A percentile compares a stretch with the other conserved stretches of the same genome.
Evolutionary conservation across 2,329 filamentous ascomycete genomes (phyloP).

Genomic region (Phaeosphaeria sp.): DNA sequence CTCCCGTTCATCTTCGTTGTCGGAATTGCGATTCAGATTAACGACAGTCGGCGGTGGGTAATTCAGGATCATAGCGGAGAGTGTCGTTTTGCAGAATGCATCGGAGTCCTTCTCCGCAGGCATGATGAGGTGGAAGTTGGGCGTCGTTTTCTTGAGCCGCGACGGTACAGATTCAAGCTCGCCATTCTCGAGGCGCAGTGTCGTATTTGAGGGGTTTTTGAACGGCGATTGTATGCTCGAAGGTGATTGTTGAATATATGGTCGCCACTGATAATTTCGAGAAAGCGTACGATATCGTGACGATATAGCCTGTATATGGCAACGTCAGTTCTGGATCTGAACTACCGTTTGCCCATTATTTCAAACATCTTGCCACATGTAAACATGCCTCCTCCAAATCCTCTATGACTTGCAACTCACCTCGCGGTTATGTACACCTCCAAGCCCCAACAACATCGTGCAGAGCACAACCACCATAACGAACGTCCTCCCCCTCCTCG

Average conservation of each 20-base stretch:
- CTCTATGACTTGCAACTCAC: constrained; percentile 13
- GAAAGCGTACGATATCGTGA: constrained; percentile 34
- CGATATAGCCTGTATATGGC: constrained; percentile 26
- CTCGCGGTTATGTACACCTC: constrained; percentile 24
- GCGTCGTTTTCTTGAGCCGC: constrained; percentile 40
- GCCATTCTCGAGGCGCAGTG: constrained; percentile 43
- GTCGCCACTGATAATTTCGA: constrained; percentile 38
- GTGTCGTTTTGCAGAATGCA: constrained; percentile 63
- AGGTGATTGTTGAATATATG: constrained; percentile 30
- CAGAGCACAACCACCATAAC: constrained; percentile 27
- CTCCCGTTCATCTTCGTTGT: constrained; percentile 43
- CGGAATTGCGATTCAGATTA: constrained; percentile 48
- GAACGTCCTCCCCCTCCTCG: constrained; percentile 37
- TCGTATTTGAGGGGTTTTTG: constrained; percentile 41
- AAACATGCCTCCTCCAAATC: background rate
- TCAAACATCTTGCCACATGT: background rate
- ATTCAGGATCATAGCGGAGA: constrained; percentile 64
- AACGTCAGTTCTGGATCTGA: too few relatives aligned
- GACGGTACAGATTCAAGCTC: constrained; percentile 33
- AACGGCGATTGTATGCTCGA: constrained; percentile 34
- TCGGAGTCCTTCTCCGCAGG: constrained; percentile 56
- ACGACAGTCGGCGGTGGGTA: constrained; percentile 65
- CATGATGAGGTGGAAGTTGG: constrained; percentile 63
- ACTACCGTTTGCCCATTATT: too few relatives aligned
- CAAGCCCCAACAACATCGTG: constrained; percentile 26